phyloP scores from a whole-genome alignment of 1,284 basidiomycete genomes.

The Cerioporus squamosus region DNA sequence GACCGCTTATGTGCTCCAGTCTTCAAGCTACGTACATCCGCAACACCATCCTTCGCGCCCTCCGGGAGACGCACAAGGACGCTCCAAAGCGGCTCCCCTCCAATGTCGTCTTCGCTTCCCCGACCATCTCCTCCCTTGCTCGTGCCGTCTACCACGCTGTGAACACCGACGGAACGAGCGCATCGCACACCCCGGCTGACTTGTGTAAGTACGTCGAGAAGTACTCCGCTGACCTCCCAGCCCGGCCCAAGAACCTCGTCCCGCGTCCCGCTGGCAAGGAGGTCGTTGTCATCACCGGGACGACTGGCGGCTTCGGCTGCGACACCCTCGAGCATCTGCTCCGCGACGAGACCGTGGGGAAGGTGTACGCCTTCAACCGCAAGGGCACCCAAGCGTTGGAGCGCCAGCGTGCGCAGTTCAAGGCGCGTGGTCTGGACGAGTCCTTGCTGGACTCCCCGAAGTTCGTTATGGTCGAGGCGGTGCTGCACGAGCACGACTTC shows the following conservation, averaged over 20 bases:
- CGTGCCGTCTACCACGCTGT: slow-evolving; percentile 22
- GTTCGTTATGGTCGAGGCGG: slow-evolving; percentile 40
- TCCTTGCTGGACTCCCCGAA: slow-evolving; percentile 32
- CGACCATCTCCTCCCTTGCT: slow-evolving; percentile 36
- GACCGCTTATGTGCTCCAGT: slow-evolving; percentile 23
- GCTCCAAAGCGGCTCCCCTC: slow-evolving; percentile 27
- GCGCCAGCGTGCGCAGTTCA: slow-evolving; percentile 36
- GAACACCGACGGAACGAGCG: background rate
- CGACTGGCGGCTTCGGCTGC: slow-evolving; percentile 32
- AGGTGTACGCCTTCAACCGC: slow-evolving; percentile 32
- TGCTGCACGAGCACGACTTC: slow-evolving; percentile 33
- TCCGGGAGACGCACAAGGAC: slow-evolving; percentile 31
- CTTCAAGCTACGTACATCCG: slow-evolving; percentile 46
- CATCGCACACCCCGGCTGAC: slow-evolving; percentile 10
- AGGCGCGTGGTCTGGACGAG: slow-evolving; percentile 34
- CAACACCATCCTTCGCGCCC: slow-evolving; percentile 39
- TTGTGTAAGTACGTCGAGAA: slow-evolving; percentile 16
- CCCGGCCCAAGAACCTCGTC: slow-evolving; percentile 8
- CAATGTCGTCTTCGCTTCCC: slow-evolving; percentile 42
- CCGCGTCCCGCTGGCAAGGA: slow-evolving; percentile 7
- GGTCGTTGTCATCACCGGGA: slow-evolving; percentile 33
- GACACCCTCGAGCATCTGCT: slow-evolving; percentile 28
- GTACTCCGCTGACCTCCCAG: slow-evolving; percentile 21
- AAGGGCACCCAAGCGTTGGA: slow-evolving; percentile 13
- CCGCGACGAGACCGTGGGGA: slow-evolving; percentile 13